phyloP scores from a whole-genome alignment of 345 rosid species.

The Chamaenerion angustifolium region DNA sequence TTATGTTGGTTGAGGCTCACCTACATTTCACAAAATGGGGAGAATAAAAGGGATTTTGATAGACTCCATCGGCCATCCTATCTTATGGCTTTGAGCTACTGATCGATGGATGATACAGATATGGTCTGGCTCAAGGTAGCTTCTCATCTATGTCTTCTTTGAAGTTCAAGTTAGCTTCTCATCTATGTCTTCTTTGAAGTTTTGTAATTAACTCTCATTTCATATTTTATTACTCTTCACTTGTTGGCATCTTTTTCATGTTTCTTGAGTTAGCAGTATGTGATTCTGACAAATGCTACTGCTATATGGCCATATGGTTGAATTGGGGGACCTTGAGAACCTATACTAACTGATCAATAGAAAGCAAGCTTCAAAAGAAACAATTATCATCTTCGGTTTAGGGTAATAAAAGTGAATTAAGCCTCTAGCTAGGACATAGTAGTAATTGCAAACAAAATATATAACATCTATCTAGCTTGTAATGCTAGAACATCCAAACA shows the following conservation, averaged over 20 bases:
- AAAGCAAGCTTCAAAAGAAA: no score
- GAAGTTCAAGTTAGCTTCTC: no score
- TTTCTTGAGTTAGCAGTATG: neutral
- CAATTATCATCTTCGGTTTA: no score
- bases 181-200: no score
- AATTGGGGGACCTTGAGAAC: no score
- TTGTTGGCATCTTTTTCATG: neutral
- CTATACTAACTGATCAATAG: no score
- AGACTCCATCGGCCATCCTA: conserved; percentile 58
- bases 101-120: conserved; percentile 97
- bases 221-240: neutral
- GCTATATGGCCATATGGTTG: no score
- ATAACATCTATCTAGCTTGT: neutral
- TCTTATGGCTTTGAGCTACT: conserved; percentile 77
- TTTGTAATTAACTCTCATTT: neutral
- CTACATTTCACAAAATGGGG: conserved; percentile 96
- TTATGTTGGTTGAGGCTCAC: conserved; percentile 99
- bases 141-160: neutral
- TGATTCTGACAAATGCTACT: no score
- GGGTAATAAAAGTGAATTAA: no score
- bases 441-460: neutral
- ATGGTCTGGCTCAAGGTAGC: conserved; percentile 99
- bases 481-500: neutral
- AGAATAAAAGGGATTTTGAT: conserved; percentile 90
- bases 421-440: neutral